Percentiles rank a stretch among this genome's conserved stretches.
Conservation (phyloP, 768 basidiomycete species). For the Rhodotorula diobovata region DNA sequence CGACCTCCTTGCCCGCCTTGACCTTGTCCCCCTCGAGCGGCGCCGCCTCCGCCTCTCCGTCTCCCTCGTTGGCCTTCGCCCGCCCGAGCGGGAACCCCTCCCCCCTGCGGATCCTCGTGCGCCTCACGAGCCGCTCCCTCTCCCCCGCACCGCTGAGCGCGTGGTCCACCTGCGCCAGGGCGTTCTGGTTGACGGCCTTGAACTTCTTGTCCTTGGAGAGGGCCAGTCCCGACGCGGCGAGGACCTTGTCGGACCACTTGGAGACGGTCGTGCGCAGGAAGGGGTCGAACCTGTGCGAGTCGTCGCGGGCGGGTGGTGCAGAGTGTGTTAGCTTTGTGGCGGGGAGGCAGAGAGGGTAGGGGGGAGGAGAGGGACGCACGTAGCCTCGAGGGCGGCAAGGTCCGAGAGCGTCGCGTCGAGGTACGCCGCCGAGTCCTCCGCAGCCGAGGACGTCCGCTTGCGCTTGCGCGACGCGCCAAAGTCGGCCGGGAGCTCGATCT, state of each 20-base stretch:
- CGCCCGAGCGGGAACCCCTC: conserved; percentile 49
- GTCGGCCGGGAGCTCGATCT: conserved; percentile 5
- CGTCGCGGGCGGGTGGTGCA: no score
- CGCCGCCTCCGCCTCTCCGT: conserved; percentile 3
- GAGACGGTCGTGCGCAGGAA: conserved; percentile 72
- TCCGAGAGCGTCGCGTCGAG: conserved; percentile 41
- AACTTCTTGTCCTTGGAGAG: conserved; percentile 57
- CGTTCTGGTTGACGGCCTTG: conserved; percentile 54
- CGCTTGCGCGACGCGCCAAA: conserved; percentile 36
- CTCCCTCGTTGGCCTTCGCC: conserved; percentile 49
- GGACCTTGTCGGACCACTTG: conserved; percentile 96
- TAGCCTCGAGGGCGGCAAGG: conserved; percentile 17
- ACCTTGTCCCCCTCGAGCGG: conserved; percentile 17
- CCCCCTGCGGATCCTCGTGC: conserved; percentile 59
- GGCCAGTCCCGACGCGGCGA: conserved; percentile 75
- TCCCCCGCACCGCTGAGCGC: conserved; percentile 33
- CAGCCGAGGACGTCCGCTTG: conserved; percentile 15
- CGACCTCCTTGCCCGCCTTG: conserved; percentile 5
- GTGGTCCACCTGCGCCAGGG: conserved; percentile 40
- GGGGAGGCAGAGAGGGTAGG: neutral
- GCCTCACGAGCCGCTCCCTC: conserved; percentile 53
- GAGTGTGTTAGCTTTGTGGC: no score
- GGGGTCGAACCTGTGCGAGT: conserved; percentile 50
- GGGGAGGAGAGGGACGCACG: conserved; percentile 13
- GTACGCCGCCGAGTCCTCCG: conserved; percentile 45